phyloP scores from a whole-genome alignment of 352 stramenopile species.

The Phytophthora europaea region DNA sequence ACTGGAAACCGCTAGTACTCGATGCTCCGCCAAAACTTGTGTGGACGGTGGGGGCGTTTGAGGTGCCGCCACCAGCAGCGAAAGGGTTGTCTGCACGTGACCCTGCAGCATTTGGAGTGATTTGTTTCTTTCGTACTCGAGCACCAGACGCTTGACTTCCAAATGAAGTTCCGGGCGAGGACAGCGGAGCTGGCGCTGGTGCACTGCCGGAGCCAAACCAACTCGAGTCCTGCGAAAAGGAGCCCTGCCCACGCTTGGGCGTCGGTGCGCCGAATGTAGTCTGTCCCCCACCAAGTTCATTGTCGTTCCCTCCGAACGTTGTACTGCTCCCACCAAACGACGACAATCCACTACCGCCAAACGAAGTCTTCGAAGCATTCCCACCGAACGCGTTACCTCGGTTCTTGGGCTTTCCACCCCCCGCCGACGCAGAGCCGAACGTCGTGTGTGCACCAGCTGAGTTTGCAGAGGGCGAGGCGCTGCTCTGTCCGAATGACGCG shows the following conservation, averaged over 20 bases:
- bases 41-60: slow-evolving; percentile 12
- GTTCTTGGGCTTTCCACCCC: slow-evolving; percentile 27
- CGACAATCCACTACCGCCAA: slow-evolving; percentile 19
- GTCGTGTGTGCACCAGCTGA: slow-evolving; percentile 20
- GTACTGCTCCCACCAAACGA: slow-evolving; percentile 21
- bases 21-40: slow-evolving; percentile 40
- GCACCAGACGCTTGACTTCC: slow-evolving; percentile 31
- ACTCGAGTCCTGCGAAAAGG: slow-evolving; percentile 21
- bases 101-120: slow-evolving; percentile 18
- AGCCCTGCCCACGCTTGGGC: slow-evolving; percentile 19
- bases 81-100: slow-evolving; percentile 42
- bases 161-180: slow-evolving; percentile 39
- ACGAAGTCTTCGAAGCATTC: slow-evolving; percentile 17
- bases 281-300: slow-evolving; percentile 25
- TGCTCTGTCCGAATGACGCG: slow-evolving; percentile 29
- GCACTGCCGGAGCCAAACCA: slow-evolving; percentile 26
- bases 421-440: slow-evolving; percentile 37
- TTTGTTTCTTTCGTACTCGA: slow-evolving; percentile 40
- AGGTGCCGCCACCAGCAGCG: slow-evolving; percentile 9
- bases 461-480: slow-evolving; percentile 5
- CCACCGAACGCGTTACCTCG: slow-evolving; percentile 19
- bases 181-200: slow-evolving; percentile 18
- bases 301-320: slow-evolving; percentile 23
- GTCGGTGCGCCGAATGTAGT: slow-evolving; percentile 23
- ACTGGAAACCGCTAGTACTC: slow-evolving; percentile 13